A percentile compares a stretch with the other conserved stretches of the same genome.
Evolutionary conservation across 805 yeast species (phyloP).

Genomic region (Saccharomycopsis vini): DNA sequence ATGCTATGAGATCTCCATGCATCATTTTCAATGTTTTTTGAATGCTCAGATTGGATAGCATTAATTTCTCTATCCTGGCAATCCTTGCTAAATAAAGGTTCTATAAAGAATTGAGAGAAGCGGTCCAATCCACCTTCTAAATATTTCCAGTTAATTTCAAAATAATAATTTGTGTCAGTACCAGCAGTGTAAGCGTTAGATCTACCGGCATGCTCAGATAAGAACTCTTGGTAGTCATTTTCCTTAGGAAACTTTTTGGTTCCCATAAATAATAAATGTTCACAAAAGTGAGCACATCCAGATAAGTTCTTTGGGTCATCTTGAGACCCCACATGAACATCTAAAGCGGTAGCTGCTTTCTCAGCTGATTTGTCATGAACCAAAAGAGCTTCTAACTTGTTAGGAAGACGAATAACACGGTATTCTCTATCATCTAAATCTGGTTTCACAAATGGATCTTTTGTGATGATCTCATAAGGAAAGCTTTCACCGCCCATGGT

Average conservation of each 20-base stretch:
- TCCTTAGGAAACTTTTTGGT: constrained; percentile 70
- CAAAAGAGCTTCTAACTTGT: constrained; percentile 49
- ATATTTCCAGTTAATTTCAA: constrained; percentile 69
- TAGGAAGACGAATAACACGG: constrained; percentile 50
- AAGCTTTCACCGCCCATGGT: background rate
- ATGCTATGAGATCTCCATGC: constrained; percentile 82
- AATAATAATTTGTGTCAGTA: constrained; percentile 83
- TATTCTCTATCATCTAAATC: constrained; percentile 68
- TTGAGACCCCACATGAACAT: constrained; percentile 70
- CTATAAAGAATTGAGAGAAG: constrained; percentile 84
- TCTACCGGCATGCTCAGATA: constrained; percentile 78
- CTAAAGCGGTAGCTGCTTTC: constrained; percentile 71
- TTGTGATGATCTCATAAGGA: constrained; percentile 5
- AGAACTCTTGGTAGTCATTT: constrained; percentile 65
- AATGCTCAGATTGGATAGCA: constrained; percentile 94
- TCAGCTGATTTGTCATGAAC: constrained; percentile 65
- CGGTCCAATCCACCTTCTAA: constrained; percentile 85
- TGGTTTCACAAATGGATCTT: constrained; percentile 29
- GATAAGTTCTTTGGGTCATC: constrained; percentile 55
- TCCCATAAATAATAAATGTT: constrained; percentile 72
- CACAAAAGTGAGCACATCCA: constrained; percentile 76
- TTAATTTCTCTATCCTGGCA: constrained; percentile 87
- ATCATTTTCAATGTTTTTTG: constrained; percentile 86
- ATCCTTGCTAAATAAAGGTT: constrained; percentile 52
- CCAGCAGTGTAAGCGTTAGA: constrained; percentile 90